Base-by-base conservation (phyloP, 1,284 basidiomycete genomes). In the Ustilago tritici region DNA sequence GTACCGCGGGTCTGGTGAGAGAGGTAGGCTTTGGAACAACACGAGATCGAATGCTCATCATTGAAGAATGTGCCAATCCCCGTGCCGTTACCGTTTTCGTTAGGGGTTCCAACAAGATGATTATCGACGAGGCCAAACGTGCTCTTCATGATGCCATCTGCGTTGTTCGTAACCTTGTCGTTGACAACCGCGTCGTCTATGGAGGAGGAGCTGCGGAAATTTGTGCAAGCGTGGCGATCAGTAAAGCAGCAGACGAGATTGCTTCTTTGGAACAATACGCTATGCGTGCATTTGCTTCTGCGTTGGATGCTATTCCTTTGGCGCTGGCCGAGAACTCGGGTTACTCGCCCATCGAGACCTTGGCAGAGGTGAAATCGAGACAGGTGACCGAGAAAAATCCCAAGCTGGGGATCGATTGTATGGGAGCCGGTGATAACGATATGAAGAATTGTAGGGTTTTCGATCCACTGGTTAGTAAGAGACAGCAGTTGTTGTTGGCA, bases 361-460 rank as follows among this genome's bases (percentile, higher is more conserved):
- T 99, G 23, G 92, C 96, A 1, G 93, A 95, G 77, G 93, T 99
- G 74, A 97, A 96, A 89, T 94, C 93, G 85, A 88, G 93, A 82
- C 96, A 99, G 86, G 92, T 97, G 67, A 94, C 90, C 31, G 95
- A 98, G 88, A 89, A 89, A 38, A 93, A 93, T 87, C 90, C 95
- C 3, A 90, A 90, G 76, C 89, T 98, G 60, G 96, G 96, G 61
- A 95, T 99, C 77, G 97, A 99, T 85, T 99, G 97, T 87, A 89
- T 93, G 70, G 92, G 92, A 46, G 89, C 89, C 76, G 93, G 93
- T 36, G 79, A 83, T 60, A 84, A 82, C 73, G 95, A 99, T 84
- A 99, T 99, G 96, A 96, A 93, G 89, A 90, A 93, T 85, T 96
- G 98, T 87, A 94, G 94, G 81, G 96, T 99, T 31, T 96, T 96